phyloP scores from a whole-genome alignment of 129 eudicot genomes.

The Chrysanthemum makinoi region DNA sequence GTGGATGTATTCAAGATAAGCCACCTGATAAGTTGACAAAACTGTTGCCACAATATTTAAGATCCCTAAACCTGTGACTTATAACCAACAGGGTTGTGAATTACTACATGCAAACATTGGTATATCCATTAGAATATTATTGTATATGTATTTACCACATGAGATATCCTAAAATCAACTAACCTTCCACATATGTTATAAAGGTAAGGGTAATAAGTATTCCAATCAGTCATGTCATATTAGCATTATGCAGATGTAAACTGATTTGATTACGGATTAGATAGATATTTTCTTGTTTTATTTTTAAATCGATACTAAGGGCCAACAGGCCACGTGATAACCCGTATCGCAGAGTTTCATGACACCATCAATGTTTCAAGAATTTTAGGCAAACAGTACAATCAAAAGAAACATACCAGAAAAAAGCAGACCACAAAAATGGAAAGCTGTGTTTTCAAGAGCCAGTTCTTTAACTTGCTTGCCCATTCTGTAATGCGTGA shows the following conservation, averaged over 20 bases:
- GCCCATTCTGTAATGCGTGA: not conserved
- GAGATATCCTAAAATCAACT: not conserved
- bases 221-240: not conserved
- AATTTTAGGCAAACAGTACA: constrained; percentile 20
- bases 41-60: constrained; percentile 17
- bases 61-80: constrained; percentile 1
- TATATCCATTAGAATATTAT: not conserved
- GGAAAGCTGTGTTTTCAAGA: constrained; percentile 9
- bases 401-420: constrained; percentile 9
- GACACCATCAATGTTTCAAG: constrained; percentile 22
- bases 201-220: too few species aligned
- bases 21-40: constrained; percentile 32
- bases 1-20: constrained; percentile 22
- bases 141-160: constrained; percentile 14
- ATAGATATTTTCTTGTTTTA: not conserved
- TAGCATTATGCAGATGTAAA: not conserved
- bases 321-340: constrained; percentile 22
- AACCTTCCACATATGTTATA: too few species aligned
- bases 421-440: not conserved
- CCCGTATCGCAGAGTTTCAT: constrained; percentile 20
- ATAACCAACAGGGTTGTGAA: constrained; percentile 3
- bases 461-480: not conserved
- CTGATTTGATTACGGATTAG: not conserved
- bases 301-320: not conserved
- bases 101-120: not conserved